Evolutionary conservation across 2,329 filamentous ascomycete genomes (phyloP), one percentile per base, ranked within the genome.

Genomic region (Geosmithia putterillii): DNA sequence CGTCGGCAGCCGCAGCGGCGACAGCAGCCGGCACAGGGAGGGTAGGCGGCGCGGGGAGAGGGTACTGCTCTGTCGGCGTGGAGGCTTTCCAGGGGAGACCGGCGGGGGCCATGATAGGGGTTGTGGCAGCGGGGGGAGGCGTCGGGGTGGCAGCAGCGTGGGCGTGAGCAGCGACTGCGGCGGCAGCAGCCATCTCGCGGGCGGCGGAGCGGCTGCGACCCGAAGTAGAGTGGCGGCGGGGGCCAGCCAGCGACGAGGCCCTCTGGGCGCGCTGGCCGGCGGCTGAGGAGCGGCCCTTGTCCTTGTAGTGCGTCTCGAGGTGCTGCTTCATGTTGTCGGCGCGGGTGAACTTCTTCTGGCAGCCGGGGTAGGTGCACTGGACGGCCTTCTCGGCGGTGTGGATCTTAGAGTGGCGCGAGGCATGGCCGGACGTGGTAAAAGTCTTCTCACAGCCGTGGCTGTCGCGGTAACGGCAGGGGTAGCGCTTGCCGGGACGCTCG

Each of bases 261-360:
- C 60, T 54, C 51, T 57, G 55, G 32, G 52, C 51, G 47, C 59
- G 56, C 47, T 57, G 50, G 47, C 58, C 52, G n/a, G 54, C 52
- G 10, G n/a, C n/a, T 2, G 65, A 63, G 3, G 64, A 62, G 22
- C 71, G 67, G 25, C 64, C 64, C 62, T 74, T 75, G 49, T 79
- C 73, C 60, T 79, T 80, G 62, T 76, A 81, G 59, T 89, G 84
- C 1, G 83, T 88, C 53, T 85, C 76, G 23, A 86, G 72, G 54
- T 89, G 84, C 63, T 88, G 84, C 69, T 87, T 86, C 84, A 89
- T 89, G 67, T 89, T 89, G 69, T 89, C 84, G 52, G 82, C 80
- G 49, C 84, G 81, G 10, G 83, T 87, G 53, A 89, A 89, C 54
- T 83, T 84, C 65, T 87, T 87, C 60, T 77, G 74, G 66, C 84